Evolutionary conservation across 2,329 filamentous ascomycete species (phyloP), one percentile per base, ranked within the genome.

Genomic region (Sclerotinia nivalis): DNA sequence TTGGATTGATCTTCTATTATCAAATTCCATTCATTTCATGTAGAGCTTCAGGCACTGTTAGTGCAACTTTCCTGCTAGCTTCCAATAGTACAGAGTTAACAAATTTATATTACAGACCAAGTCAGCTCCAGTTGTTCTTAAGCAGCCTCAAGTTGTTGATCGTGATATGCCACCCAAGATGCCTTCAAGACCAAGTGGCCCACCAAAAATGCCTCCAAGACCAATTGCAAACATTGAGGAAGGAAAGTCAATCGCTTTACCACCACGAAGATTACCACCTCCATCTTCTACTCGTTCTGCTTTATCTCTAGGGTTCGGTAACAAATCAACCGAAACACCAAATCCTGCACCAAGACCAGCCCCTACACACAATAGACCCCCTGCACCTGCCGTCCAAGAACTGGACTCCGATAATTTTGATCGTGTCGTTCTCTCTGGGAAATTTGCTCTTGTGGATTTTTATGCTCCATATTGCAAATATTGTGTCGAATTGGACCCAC

Each of bases 401-500:
- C 89, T 98, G 71, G 89, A 90, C 69, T 92, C 93, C 62, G 84
- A 84, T 76, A 98, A 97, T 85, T 98, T 98, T 81, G 93, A 98
- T 84, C 83, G 89, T 55, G 85, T 97, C 59, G 92, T 97, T 74
- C 87, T 96, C 72, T 95, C 92, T 61, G 93, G 93, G 80, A 97
- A 96, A 84, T 93, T 94, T 52, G 93, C 95, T 0, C 89, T 99
- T 28, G 93, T 98, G 76, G 93, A 98, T 81, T 98, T 98, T 87
- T 98, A 96, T 79, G 93, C 94, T n/a, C 94, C 94, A 10, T 97
- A 93, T 93, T 99, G 96, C 80, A 67, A 79, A 96, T 94, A 98
- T 87, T 99, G 96, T 91, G 97, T 97, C 85, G 90, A 79, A 77
- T 89, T 99, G 72, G 93, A 93, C 62, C 96, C 96, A 34, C 87